Base-by-base conservation (phyloP, 164 flowering plant genomes). In the Akebia trifoliata region DNA sequence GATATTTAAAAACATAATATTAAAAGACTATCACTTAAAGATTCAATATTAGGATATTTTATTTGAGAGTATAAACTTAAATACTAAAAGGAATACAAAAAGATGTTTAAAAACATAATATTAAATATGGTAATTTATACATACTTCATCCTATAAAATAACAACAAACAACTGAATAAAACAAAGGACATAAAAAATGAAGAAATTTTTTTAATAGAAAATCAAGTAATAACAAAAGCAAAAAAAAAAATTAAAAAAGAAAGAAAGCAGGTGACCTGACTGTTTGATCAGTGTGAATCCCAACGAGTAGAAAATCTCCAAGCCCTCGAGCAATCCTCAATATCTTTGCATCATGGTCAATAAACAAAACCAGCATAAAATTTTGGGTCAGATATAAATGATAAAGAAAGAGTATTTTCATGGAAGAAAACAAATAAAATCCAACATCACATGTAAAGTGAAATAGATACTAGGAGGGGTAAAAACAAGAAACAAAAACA, bases 271-370 rank as follows among this genome's bases (percentile, higher is more conserved):
- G n/a, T 46, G 20, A 92, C 98, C 95, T 87, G 76, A 89, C 88
- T 63, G 88, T 85, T 69, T 76, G 95, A 74, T 92, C 98, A 31
- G 88, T 77, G 65, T 87, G 97, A 60, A 92, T 85, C 15, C 98
- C 98, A 57, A 92, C 98, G 66, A 92, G 96, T 50, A 92, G 83
- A 74, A 92, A 92, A 69, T 92, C 98, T 52, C 98, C 98, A 66
- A 87, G 91, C 46, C 71, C 86, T 38, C 94, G 79, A 58, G 98
- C 98, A 71, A 81, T 72, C 80, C 76, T 84, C 54, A 92, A 63
- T 43, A 89, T 87, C 98, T 92, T 56, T 31, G 61, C 8, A 59
- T 36, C 30, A 69, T 3, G 8, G 32, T 42, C 39, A 44, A 35
- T 36, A 46, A 31, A 37, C 7, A 12, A 8, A 22, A 38, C 8